Conservation (phyloP, 768 basidiomycete genomes). For the Tricholoma saponaceum region DNA sequence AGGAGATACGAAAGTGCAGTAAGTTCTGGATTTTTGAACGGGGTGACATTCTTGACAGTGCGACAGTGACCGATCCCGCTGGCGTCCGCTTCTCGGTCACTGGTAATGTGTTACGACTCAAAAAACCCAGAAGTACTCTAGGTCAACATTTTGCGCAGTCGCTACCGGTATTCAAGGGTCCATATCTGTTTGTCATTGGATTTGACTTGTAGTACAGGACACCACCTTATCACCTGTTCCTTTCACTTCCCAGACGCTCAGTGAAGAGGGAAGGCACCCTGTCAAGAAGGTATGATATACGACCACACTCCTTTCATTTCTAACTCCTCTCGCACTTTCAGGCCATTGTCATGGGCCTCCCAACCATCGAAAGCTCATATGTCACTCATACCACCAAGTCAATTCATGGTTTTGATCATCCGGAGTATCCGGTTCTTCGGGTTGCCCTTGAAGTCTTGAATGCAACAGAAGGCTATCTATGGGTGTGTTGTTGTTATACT, state of each 20-base stretch:
- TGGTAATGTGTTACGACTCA: constrained; percentile 74
- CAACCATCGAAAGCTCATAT: constrained; percentile 93
- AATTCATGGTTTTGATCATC: constrained; percentile 75
- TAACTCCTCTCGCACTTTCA: constrained; percentile 25
- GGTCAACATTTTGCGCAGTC: constrained; percentile 58
- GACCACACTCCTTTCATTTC: not conserved
- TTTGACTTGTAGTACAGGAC: constrained; percentile 29
- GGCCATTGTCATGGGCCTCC: constrained; percentile 84
- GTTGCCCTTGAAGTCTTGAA: constrained; percentile 88
- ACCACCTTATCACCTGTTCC: constrained; percentile 63
- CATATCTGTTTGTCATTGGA: not conserved
- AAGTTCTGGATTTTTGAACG: constrained; percentile 23
- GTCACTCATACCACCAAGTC: constrained; percentile 74
- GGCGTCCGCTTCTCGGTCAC: constrained; percentile 86
- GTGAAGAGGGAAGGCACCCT: constrained; percentile 69
- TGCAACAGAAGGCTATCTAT: constrained; percentile 91
- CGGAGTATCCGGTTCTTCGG: constrained; percentile 79
- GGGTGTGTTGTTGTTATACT: constrained; percentile 47
- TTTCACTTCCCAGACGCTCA: constrained; percentile 64
- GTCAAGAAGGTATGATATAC: constrained; percentile 51
- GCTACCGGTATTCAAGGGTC: constrained; percentile 46
- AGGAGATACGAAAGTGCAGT: constrained; percentile 69
- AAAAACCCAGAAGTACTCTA: constrained; percentile 73
- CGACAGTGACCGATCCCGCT: constrained; percentile 73
- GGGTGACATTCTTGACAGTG: not conserved